Evolutionary conservation across 2,329 filamentous ascomycete species (phyloP).

Genomic region (Apiospora aurea): DNA sequence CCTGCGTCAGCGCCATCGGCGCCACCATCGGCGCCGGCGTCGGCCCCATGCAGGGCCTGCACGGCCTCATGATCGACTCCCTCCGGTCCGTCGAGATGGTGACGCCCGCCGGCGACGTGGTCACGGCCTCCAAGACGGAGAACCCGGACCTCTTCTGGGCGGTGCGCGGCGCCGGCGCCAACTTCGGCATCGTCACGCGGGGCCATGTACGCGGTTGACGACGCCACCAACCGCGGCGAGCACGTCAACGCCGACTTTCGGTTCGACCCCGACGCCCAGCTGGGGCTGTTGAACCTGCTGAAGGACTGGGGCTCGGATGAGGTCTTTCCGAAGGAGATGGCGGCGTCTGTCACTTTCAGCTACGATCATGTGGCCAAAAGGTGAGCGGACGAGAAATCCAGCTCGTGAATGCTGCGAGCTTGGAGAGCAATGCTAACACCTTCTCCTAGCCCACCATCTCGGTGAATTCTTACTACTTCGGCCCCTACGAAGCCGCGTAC

Average conservation of each 20-base stretch:
- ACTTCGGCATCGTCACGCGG: slow-evolving; percentile 27
- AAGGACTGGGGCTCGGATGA: not conserved
- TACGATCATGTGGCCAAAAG: not conserved
- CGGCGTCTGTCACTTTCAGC: not conserved
- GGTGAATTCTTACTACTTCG: not conserved
- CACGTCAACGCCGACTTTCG: slow-evolving; percentile 27
- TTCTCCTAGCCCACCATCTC: not conserved
- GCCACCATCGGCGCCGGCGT: slow-evolving; percentile 32
- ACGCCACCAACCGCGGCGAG: slow-evolving; percentile 24
- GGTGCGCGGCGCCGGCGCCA: slow-evolving; percentile 34
- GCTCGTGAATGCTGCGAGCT: too few species aligned
- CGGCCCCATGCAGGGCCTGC: slow-evolving; percentile 28
- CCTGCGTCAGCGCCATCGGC: slow-evolving; percentile 29
- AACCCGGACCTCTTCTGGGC: slow-evolving; percentile 36
- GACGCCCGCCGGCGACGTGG: slow-evolving; percentile 30
- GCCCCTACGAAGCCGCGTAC: not conserved
- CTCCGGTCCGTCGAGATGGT: slow-evolving; percentile 27
- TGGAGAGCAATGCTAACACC: too few species aligned
- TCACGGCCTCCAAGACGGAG: slow-evolving; percentile 25
- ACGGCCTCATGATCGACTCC: slow-evolving; percentile 32
- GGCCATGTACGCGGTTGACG: slow-evolving; percentile 11
- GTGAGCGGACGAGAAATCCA: not conserved
- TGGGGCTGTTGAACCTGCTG: not conserved
- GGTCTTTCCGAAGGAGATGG: not conserved
- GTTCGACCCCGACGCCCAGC: not conserved